Conservation (phyloP, 257 asterid species). For the Echites panduratus region DNA sequence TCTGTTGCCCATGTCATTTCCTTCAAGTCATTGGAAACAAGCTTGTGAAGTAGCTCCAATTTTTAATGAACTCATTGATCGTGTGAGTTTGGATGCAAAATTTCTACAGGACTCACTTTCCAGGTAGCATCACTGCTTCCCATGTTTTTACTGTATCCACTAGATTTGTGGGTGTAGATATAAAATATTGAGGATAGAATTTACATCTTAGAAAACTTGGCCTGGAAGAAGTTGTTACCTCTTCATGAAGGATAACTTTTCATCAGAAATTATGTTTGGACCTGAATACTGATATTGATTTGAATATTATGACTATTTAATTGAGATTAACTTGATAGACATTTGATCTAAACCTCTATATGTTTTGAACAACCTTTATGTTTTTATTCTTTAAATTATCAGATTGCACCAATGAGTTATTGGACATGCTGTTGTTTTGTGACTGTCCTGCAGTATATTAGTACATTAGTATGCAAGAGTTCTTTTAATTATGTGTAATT, state of each 20-base stretch:
- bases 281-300: neutral
- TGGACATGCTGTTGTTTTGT: neutral
- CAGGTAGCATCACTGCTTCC: conserved; percentile 36
- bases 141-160: neutral
- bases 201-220: neutral
- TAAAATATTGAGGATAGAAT: neutral
- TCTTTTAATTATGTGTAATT: neutral
- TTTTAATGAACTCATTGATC: conserved; percentile 86
- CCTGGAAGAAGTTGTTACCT: neutral
- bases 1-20: conserved; percentile 67
- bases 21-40: conserved; percentile 66
- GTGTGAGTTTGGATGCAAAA: conserved; percentile 77
- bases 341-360: neutral
- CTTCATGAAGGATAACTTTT: neutral
- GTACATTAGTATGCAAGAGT: neutral
- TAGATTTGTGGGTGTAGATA: neutral
- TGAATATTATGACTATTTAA: neutral
- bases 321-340: neutral
- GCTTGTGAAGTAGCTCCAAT: conserved; percentile 96
- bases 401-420: neutral
- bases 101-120: conserved; percentile 89
- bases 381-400: neutral
- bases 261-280: neutral
- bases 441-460: neutral
- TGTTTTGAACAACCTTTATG: neutral